Evolutionary conservation across 2,329 filamentous ascomycete species (phyloP), one percentile per base, ranked within the genome.

Genomic region (Rhynchosporium graminicola): DNA sequence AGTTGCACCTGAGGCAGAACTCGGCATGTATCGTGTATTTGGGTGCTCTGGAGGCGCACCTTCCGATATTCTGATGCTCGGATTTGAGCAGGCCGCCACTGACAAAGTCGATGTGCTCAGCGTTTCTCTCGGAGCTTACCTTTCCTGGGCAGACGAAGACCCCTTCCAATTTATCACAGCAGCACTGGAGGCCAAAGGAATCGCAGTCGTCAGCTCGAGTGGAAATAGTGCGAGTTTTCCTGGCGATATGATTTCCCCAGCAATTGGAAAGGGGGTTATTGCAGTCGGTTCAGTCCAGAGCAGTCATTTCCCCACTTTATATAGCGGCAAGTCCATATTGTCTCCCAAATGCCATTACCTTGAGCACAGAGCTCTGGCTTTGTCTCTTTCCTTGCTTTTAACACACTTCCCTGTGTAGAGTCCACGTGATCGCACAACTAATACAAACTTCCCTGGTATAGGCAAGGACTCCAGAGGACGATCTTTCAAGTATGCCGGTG

Each of bases 101-200:
- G 68, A 70, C 57, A 63, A 62, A 9, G 67, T 65, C 28, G 63
- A 70, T 50, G 50, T 70, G 20, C 51, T 70, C 29, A 68, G 65
- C 38, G 66, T 68, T 63, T 69, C 68, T 2, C 54, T 70, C 8
- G 61, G 64, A 3, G 29, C 60, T 55, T 55, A 26, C 15, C 31
- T 38, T 28, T n/a, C 26, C 8, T 55, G 51, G 51, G 61, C 55
- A 28, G 62, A 68, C 46, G 63, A 66, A 43, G 43, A 55, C 62
- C 15, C 45, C 38, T 28, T n/a, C 28, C 20, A 20, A 15, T 26
- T 28, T 9, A 51, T 42, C 36, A 42, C 36, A 4, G 10, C 51
- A 9, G 31, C 31, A 28, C n/a, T 63, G 8, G 48, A 36, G 28
- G 57, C 42, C 13, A 15, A 47, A 33, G 61, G 61, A n/a, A 52